Conservation (phyloP, 805 yeast species). For the Clavispora carvajalis region DNA sequence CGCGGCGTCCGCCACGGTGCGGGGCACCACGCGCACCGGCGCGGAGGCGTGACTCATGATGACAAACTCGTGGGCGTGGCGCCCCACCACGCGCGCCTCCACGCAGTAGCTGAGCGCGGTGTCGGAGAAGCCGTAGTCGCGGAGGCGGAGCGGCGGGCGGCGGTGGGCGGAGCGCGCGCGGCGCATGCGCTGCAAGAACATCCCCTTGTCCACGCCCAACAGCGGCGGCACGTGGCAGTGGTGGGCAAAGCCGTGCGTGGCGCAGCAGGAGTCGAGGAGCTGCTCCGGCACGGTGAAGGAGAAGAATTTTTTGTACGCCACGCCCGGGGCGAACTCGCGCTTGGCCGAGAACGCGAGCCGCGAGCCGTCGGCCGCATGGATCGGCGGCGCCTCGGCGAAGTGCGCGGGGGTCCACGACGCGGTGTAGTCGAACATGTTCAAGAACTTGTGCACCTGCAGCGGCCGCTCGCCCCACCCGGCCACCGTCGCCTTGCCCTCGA, state of each 20-base stretch:
- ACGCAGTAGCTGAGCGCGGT: constrained; percentile 25
- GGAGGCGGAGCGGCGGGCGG: constrained; percentile 12
- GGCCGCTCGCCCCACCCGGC: constrained; percentile 15
- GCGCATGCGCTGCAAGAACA: constrained; percentile 19
- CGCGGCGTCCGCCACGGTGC: constrained; percentile 1
- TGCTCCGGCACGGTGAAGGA: constrained; percentile 33
- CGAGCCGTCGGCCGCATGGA: constrained; percentile 32
- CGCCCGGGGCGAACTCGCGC: constrained; percentile 21
- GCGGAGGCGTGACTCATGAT: constrained; percentile 20
- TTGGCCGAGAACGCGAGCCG: constrained; percentile 18
- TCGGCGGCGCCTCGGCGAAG: constrained; percentile 9
- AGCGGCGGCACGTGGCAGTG: constrained; percentile 23
- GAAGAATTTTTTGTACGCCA: constrained; percentile 31
- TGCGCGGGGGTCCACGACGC: constrained; percentile 28
- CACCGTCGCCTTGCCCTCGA: constrained; percentile 24
- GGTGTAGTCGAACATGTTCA: constrained; percentile 26
- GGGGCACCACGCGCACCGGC: constrained; percentile 20
- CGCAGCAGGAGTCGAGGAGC: constrained; percentile 27
- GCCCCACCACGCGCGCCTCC: constrained; percentile 24
- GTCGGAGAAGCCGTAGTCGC: constrained; percentile 23
- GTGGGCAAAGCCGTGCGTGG: constrained; percentile 18
- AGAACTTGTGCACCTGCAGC: constrained; percentile 22
- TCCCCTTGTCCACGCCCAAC: constrained; percentile 22
- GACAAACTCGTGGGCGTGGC: constrained; percentile 19
- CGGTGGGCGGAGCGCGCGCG: constrained; percentile 1